Evolutionary conservation across 768 basidiomycete genomes (phyloP).

Genomic region (Phanerochaete carnosa): DNA sequence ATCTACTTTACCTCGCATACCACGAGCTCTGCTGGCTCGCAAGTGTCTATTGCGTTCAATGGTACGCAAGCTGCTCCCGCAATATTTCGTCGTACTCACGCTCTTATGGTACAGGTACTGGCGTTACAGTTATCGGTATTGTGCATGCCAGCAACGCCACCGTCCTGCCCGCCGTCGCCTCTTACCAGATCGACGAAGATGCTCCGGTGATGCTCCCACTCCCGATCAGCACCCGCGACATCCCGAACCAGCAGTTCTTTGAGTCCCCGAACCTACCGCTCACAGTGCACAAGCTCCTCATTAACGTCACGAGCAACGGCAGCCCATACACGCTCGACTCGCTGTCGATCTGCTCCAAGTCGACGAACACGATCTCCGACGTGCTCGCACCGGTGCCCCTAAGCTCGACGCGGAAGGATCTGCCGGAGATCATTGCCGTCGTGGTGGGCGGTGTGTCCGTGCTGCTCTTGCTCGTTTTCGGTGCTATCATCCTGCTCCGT

Average conservation of each 20-base stretch:
- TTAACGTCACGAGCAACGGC: slow-evolving; percentile 33
- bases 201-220: slow-evolving; percentile 25
- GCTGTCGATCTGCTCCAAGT: slow-evolving; percentile 31
- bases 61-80: neutral
- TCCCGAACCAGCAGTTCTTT: slow-evolving; percentile 43
- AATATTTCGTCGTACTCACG: neutral
- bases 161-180: slow-evolving; percentile 34
- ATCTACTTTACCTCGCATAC: slow-evolving; percentile 13
- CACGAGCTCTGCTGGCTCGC: slow-evolving; percentile 8
- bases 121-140: slow-evolving; percentile 43
- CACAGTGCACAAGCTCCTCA: slow-evolving; percentile 33
- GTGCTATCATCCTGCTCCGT: slow-evolving; percentile 5
- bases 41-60: slow-evolving; percentile 14
- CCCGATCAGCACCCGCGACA: slow-evolving; percentile 30
- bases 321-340: slow-evolving; percentile 40
- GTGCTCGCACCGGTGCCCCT: neutral
- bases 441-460: slow-evolving; percentile 12
- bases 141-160: slow-evolving; percentile 38
- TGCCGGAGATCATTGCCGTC: slow-evolving; percentile 12
- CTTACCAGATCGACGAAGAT: slow-evolving; percentile 37
- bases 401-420: neutral
- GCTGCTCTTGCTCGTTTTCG: slow-evolving; percentile 4
- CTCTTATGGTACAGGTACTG: slow-evolving; percentile 33
- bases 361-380: neutral
- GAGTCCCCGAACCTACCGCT: slow-evolving; percentile 26